These are phyloP conservation scores for Hysterangium stoloniferum DNA, from an alignment of 768 basidiomycete genomes.

Conservation along the genomic window DNA sequence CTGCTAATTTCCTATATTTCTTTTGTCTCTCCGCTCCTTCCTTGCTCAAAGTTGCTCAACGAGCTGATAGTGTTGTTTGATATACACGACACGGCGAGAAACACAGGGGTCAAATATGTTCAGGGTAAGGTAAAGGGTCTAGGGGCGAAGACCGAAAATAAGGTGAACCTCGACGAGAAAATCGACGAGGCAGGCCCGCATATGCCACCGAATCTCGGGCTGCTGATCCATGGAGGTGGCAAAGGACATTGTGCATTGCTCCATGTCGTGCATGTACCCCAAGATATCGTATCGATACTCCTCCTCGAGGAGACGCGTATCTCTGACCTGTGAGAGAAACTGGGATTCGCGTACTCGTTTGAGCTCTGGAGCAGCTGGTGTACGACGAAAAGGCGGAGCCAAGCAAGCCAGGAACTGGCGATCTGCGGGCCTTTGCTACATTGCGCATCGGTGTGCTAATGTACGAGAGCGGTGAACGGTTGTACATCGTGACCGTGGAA, in stretches of 20 bases:
- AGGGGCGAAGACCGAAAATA: conserved; percentile 93
- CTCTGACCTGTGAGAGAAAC: conserved; percentile 35
- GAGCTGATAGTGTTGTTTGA: conserved; percentile 98
- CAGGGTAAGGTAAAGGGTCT: conserved; percentile 96
- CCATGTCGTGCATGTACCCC: conserved; percentile 95
- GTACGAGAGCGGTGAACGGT: conserved; percentile 37
- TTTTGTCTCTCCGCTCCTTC: no score
- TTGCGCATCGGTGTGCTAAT: conserved; percentile 72
- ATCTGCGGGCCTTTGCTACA: conserved; percentile 57
- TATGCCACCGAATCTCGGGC: conserved; percentile 98
- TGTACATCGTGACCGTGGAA: conserved; percentile 21
- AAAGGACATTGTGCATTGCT: conserved; percentile 88
- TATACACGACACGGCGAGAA: conserved; percentile 95
- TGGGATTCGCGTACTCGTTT: conserved; percentile 15
- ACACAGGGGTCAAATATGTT: conserved; percentile 99
- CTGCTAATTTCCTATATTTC: no score
- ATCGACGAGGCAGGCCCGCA: conserved; percentile 97
- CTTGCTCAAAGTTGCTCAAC: no score
- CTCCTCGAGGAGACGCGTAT: conserved; percentile 60
- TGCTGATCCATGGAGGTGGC: conserved; percentile 97
- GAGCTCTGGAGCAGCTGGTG: conserved; percentile 45
- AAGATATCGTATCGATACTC: conserved; percentile 93
- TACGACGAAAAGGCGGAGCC: conserved; percentile 47
- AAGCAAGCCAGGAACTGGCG: conserved; percentile 37
- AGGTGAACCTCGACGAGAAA: conserved; percentile 99